Conservation (phyloP, 495 filamentous ascomycete species). For the Penicillium malachiteum region DNA sequence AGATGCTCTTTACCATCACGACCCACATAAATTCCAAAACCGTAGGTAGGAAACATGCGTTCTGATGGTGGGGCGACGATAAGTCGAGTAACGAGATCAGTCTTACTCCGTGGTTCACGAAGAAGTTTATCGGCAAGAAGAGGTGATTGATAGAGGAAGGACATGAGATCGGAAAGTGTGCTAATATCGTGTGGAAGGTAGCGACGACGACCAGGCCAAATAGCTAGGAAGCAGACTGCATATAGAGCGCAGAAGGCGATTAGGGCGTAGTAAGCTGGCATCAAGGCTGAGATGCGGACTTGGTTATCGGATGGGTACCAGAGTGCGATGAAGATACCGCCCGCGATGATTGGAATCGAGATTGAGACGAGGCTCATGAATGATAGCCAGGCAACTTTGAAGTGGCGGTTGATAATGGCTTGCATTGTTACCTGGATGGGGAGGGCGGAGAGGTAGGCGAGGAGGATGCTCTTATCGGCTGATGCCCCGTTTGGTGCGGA, state of each 20-base stretch:
- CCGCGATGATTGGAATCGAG: slow-evolving; percentile 70
- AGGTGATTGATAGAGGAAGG: slow-evolving; percentile 68
- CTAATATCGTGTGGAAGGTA: slow-evolving; percentile 68
- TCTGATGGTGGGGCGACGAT: slow-evolving; percentile 51
- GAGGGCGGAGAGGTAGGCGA: slow-evolving; percentile 67
- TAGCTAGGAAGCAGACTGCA: slow-evolving; percentile 58
- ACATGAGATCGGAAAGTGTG: slow-evolving; percentile 73
- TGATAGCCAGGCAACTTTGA: slow-evolving; percentile 66
- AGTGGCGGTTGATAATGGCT: slow-evolving; percentile 66
- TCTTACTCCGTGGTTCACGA: slow-evolving; percentile 55
- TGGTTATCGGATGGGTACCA: slow-evolving; percentile 51
- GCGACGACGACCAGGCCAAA: slow-evolving; percentile 56
- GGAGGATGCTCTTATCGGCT: slow-evolving; percentile 67
- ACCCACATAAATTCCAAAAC: slow-evolving; percentile 61
- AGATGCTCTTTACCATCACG: slow-evolving; percentile 63
- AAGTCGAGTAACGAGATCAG: slow-evolving; percentile 61
- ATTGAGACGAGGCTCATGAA: slow-evolving; percentile 62
- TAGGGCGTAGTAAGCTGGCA: slow-evolving; percentile 65
- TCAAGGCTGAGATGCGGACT: slow-evolving; percentile 66
- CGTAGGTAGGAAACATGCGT: slow-evolving; percentile 51
- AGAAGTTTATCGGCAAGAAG: slow-evolving; percentile 69
- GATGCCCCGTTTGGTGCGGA: slow-evolving; percentile 55
- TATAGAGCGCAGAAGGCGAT: slow-evolving; percentile 67
- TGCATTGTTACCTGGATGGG: slow-evolving; percentile 62
- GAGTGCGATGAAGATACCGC: slow-evolving; percentile 79